A percentile compares a stretch with the other conserved stretches of the same genome.
These are phyloP conservation scores for Leccinum holopus DNA, from an alignment of 1,284 basidiomycete genomes.

Conservation along the genomic window DNA sequence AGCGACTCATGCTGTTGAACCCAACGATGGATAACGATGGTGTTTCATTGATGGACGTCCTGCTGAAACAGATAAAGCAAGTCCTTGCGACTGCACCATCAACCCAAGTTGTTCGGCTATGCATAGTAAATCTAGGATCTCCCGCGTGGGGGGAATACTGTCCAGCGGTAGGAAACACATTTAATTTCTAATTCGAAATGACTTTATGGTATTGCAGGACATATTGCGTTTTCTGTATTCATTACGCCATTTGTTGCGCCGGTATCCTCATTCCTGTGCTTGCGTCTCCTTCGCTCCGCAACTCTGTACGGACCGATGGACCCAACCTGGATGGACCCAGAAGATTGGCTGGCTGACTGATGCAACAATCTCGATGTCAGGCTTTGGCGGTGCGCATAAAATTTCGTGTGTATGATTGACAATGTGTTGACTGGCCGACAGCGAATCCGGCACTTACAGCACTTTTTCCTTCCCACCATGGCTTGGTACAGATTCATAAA, in stretches of 20 bases:
- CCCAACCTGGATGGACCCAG: constrained; percentile 65
- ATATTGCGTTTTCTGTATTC: constrained; percentile 68
- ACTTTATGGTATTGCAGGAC: constrained; percentile 44
- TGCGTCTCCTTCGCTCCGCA: constrained; percentile 67
- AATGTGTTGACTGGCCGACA: constrained; percentile 32
- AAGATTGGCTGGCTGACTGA: constrained; percentile 82
- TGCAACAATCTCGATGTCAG: constrained; percentile 69
- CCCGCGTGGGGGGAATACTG: constrained; percentile 67
- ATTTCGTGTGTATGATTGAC: constrained; percentile 1
- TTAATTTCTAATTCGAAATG: constrained; percentile 5
- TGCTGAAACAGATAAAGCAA: constrained; percentile 21
- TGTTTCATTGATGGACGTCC: constrained; percentile 7
- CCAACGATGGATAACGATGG: constrained; percentile 6
- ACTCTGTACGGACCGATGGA: constrained; percentile 55
- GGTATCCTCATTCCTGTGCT: constrained; percentile 58
- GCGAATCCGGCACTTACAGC: constrained; percentile 65
- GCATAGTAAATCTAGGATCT: constrained; percentile 70
- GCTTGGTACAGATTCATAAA: constrained; percentile 72
- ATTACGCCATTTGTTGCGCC: constrained; percentile 62
- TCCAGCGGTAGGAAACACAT: constrained; percentile 44
- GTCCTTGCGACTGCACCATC: constrained; percentile 20
- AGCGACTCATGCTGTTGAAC: constrained; percentile 40
- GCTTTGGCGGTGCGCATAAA: constrained; percentile 70
- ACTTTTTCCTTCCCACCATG: constrained; percentile 81
- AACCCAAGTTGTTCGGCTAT: constrained; percentile 54